These are phyloP conservation scores for Penicillium crustosum DNA, from an alignment of 2,329 filamentous ascomycete genomes.

Conservation along the genomic window DNA sequence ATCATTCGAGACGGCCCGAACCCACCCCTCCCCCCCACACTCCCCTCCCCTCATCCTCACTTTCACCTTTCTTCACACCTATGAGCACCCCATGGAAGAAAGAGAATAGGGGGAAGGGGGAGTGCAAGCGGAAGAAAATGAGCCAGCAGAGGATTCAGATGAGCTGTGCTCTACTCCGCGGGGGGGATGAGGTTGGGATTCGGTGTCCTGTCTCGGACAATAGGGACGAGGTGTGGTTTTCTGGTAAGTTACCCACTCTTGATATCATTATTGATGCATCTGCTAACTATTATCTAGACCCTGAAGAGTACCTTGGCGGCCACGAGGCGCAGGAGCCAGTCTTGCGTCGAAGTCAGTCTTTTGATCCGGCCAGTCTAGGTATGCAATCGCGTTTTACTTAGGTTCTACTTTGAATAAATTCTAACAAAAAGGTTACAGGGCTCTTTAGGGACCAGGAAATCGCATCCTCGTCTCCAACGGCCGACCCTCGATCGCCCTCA, in stretches of 20 bases:
- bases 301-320: not conserved
- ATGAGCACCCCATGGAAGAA: not conserved
- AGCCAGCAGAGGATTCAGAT: not conserved
- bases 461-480: not conserved
- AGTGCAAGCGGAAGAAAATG: not conserved
- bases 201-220: not conserved
- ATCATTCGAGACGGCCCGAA: constrained; percentile 1
- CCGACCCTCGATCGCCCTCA: not conserved
- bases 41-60: not conserved
- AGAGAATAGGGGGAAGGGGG: not conserved
- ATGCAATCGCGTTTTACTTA: not conserved
- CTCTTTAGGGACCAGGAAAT: not conserved
- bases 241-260: not conserved
- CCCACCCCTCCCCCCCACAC: constrained; percentile 1
- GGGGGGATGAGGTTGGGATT: not conserved
- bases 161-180: not conserved
- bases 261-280: not conserved
- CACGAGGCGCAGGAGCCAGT: not conserved
- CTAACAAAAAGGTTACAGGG: not conserved
- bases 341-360: not conserved
- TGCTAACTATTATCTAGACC: not conserved
- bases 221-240: not conserved
- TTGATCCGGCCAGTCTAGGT: not conserved
- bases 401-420: not conserved
- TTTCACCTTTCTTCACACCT: not conserved